phyloP scores from a whole-genome alignment of 495 filamentous ascomycete genomes.

The Apodospora peruviana region DNA sequence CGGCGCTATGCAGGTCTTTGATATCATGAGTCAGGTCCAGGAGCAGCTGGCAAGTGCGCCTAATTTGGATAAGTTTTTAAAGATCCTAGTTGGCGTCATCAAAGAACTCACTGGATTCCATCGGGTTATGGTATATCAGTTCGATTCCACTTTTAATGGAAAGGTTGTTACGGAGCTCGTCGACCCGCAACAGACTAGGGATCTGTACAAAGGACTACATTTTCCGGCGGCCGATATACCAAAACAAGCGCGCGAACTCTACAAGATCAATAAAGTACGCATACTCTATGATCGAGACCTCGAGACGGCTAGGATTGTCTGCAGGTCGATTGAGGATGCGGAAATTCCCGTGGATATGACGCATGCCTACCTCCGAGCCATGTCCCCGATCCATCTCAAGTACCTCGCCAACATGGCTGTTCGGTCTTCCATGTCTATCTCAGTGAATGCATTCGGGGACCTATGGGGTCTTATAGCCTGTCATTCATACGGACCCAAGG shows the following conservation, averaged over 20 bases:
- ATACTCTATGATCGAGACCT: constrained; percentile 72
- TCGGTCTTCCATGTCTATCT: constrained; percentile 90
- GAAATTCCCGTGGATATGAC: constrained; percentile 79
- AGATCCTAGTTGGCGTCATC: constrained; percentile 69
- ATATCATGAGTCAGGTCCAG: constrained; percentile 83
- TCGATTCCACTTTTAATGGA: constrained; percentile 77
- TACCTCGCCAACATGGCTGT: constrained; percentile 90
- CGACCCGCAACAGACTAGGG: constrained; percentile 71
- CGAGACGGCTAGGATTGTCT: constrained; percentile 76
- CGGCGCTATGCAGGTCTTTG: constrained; percentile 89
- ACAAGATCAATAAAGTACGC: constrained; percentile 76
- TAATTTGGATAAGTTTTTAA: constrained; percentile 62
- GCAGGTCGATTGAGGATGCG: constrained; percentile 69
- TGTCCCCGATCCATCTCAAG: constrained; percentile 86
- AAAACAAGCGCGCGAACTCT: constrained; percentile 74
- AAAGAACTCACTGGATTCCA: constrained; percentile 92
- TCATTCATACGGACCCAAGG: constrained; percentile 69
- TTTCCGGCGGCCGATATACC: constrained; percentile 92
- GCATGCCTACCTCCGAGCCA: constrained; percentile 79
- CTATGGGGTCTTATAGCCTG: constrained; percentile 90
- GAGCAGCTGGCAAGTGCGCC: constrained; percentile 68
- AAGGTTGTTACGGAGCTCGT: constrained; percentile 84
- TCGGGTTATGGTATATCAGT: constrained; percentile 91
- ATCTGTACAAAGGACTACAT: constrained; percentile 84
- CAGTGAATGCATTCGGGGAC: constrained; percentile 77